Evolutionary conservation across 306 rosid genomes (phyloP).

Genomic region (Rubus idaeus): DNA sequence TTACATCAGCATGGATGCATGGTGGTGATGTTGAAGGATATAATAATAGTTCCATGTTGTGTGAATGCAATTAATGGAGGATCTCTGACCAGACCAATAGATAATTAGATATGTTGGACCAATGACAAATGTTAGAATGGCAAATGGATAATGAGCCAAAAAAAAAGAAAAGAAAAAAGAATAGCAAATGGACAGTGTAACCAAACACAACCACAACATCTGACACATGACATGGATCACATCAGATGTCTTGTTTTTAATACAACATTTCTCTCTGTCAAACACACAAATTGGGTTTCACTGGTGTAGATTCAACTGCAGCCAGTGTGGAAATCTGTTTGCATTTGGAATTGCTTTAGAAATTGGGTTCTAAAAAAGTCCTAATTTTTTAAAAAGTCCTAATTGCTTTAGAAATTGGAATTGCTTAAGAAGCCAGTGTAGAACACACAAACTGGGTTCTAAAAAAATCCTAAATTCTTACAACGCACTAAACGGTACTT

Average conservation of each 20-base stretch:
- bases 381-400: no score
- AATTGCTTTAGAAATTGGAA: no score
- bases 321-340: background rate
- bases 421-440: no score
- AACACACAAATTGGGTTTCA: background rate
- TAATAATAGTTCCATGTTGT: background rate
- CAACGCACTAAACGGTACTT: background rate
- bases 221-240: background rate
- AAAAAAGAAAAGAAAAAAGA: no score
- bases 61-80: background rate
- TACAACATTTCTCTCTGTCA: background rate
- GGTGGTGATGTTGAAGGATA: background rate
- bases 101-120: background rate
- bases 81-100: background rate
- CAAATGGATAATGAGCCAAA: no score
- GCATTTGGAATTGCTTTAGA: background rate
- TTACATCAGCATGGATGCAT: background rate
- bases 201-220: background rate
- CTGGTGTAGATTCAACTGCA: background rate
- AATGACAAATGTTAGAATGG: background rate
- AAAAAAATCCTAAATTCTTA: no score
- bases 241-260: background rate
- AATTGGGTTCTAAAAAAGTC: no score
- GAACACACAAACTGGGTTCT: no score
- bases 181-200: background rate